These are phyloP conservation scores for Endocalyx cinctus DNA, from an alignment of 2,329 filamentous ascomycete genomes.

Conservation along the genomic window DNA sequence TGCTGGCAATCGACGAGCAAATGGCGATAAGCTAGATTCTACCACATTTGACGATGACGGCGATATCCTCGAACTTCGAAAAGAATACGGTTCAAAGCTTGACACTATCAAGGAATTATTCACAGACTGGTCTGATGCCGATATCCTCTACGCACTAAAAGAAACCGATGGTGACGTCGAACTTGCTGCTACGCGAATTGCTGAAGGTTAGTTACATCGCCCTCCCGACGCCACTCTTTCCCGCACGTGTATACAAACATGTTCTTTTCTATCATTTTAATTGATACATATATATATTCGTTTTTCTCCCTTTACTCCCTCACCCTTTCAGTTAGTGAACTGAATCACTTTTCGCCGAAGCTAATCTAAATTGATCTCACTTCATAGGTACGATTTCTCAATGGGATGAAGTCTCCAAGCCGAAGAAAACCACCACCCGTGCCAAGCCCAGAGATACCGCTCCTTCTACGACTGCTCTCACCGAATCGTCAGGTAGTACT, in stretches of 20 bases:
- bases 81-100: constrained; percentile 77
- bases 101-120: constrained; percentile 87
- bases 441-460: constrained; percentile 65
- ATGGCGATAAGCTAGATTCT: constrained; percentile 67
- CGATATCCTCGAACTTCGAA: constrained; percentile 88
- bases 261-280: constrained; percentile 1
- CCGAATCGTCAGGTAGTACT: constrained; percentile 41
- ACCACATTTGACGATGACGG: constrained; percentile 70
- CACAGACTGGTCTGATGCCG: constrained; percentile 90
- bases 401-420: constrained; percentile 80
- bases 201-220: constrained; percentile 56
- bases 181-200: constrained; percentile 70
- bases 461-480: constrained; percentile 46
- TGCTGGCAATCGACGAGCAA: constrained; percentile 50
- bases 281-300: constrained; percentile 3
- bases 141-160: constrained; percentile 87
- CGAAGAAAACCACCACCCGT: constrained; percentile 68
- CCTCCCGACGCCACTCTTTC: constrained; percentile 8
- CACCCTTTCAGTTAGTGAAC: neutral
- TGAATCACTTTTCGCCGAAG: constrained; percentile 5
- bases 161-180: constrained; percentile 80
- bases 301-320: neutral
- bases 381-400: constrained; percentile 71
- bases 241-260: constrained; percentile 6
- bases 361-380: constrained; percentile 23